A percentile compares a stretch with the other conserved stretches of the same genome.
Evolutionary conservation across 2,329 filamentous ascomycete genomes (phyloP).

Genomic region (Calonectria fujianensis): DNA sequence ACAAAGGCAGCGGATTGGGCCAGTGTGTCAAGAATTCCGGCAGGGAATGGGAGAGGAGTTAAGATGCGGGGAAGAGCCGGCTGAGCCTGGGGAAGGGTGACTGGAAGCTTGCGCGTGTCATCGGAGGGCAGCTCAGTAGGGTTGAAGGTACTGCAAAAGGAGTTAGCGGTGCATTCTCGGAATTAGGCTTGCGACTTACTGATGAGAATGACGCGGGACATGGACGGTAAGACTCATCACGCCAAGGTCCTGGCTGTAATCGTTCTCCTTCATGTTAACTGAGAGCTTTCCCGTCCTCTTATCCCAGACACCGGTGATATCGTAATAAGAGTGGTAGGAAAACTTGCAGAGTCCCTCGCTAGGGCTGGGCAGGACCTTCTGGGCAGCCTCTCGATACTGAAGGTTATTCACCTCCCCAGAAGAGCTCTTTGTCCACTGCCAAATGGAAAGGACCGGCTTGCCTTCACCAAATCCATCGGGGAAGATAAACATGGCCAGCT

Average conservation of each 20-base stretch:
- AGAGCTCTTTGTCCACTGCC: conserved; percentile 44
- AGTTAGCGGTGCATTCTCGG: not conserved
- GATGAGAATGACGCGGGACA: conserved; percentile 38
- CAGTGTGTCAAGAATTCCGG: conserved; percentile 38
- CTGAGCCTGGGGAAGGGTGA: conserved; percentile 41
- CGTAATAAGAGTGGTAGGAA: conserved; percentile 39
- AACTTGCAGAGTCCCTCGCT: conserved; percentile 37
- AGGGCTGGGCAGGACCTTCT: conserved; percentile 1
- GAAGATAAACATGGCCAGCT: conserved; percentile 46
- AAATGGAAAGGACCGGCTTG: conserved; percentile 45
- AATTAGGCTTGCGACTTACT: conserved; percentile 29
- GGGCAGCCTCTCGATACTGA: conserved; percentile 29
- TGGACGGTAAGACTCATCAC: conserved; percentile 33
- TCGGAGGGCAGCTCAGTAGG: not conserved
- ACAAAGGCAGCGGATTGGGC: conserved; percentile 40
- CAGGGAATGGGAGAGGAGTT: conserved; percentile 40
- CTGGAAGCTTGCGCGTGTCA: conserved; percentile 35
- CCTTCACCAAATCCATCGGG: conserved; percentile 48
- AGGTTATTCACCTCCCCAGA: conserved; percentile 34
- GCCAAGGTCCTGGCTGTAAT: conserved; percentile 33
- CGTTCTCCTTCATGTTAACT: conserved; percentile 28
- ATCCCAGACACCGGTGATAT: conserved; percentile 42
- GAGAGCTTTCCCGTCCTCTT: conserved; percentile 37
- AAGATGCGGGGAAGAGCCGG: conserved; percentile 36
- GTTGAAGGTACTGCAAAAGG: conserved; percentile 30